A percentile compares a stretch with the other conserved stretches of the same genome.
These are phyloP conservation scores for Hsuehochloa calcarea DNA, from an alignment of 176 grass and related monocot genomes.

Conservation along the genomic window DNA sequence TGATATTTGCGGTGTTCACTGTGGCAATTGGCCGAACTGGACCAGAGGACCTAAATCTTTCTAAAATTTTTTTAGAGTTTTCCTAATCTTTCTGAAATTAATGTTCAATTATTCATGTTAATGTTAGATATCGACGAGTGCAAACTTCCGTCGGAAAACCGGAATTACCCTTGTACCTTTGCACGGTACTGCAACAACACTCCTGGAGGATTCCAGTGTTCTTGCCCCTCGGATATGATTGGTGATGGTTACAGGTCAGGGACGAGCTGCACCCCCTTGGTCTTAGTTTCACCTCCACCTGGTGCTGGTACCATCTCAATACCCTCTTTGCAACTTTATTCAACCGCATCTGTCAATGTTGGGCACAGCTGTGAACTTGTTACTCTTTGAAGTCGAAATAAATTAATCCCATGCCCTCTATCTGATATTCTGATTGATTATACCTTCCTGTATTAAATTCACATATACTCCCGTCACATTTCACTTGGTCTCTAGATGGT, in stretches of 20 bases:
- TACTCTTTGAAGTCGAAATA: background rate
- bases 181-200: background rate
- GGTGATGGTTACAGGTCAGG: background rate
- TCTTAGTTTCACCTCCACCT: background rate
- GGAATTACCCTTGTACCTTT: background rate
- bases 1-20: background rate
- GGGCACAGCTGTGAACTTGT: background rate
- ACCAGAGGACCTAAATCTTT: background rate
- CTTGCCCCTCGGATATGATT: background rate
- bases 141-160: background rate
- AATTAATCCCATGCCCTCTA: background rate
- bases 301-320: background rate
- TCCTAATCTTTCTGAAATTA: background rate
- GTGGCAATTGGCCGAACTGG: background rate
- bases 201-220: background rate
- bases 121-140: background rate
- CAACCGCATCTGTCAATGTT: background rate
- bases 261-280: background rate
- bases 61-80: background rate
- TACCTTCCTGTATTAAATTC: background rate
- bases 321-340: background rate
- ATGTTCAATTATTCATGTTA: background rate
- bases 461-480: background rate
- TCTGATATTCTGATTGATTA: background rate
- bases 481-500: no score